Percentiles rank a stretch among this genome's conserved stretches.
Conservation (phyloP, 768 basidiomycete genomes). For the Lactifluus hygrophoroides region DNA sequence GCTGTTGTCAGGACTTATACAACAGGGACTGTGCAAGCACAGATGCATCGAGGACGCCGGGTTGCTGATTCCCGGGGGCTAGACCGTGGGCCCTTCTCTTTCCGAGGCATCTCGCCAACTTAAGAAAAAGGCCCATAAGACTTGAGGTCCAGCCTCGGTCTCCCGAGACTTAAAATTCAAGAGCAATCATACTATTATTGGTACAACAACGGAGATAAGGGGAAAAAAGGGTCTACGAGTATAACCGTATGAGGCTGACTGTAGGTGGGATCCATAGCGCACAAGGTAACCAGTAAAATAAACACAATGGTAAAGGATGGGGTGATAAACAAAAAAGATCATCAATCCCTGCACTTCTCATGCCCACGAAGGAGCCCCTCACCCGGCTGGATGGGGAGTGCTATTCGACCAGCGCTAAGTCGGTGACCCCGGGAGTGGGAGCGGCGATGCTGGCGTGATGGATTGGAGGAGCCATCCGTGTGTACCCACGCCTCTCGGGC, state of each 20-base stretch:
- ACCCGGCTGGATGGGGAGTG: slow-evolving; percentile 35
- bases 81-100: slow-evolving; percentile 6
- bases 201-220: slow-evolving; percentile 12
- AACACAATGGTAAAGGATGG: neutral
- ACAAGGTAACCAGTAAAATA: neutral
- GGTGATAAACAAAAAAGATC: neutral
- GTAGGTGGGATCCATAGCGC: neutral
- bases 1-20: too few relatives aligned
- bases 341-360: slow-evolving; percentile 19
- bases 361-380: slow-evolving; percentile 38
- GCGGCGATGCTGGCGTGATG: slow-evolving; percentile 24
- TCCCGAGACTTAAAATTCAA: neutral
- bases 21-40: too few relatives aligned
- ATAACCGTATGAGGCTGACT: neutral
- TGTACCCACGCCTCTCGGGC: slow-evolving; percentile 62
- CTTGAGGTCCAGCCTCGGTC: neutral
- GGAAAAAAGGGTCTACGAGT: neutral
- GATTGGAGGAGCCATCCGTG: slow-evolving; percentile 13
- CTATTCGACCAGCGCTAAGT: slow-evolving; percentile 20
- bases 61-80: too few relatives aligned
- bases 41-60: too few relatives aligned
- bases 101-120: neutral
- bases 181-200: slow-evolving; percentile 8
- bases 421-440: slow-evolving; percentile 20
- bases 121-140: too few relatives aligned